Conservation (phyloP, 306 rosid species). For the Castanea sativa region DNA sequence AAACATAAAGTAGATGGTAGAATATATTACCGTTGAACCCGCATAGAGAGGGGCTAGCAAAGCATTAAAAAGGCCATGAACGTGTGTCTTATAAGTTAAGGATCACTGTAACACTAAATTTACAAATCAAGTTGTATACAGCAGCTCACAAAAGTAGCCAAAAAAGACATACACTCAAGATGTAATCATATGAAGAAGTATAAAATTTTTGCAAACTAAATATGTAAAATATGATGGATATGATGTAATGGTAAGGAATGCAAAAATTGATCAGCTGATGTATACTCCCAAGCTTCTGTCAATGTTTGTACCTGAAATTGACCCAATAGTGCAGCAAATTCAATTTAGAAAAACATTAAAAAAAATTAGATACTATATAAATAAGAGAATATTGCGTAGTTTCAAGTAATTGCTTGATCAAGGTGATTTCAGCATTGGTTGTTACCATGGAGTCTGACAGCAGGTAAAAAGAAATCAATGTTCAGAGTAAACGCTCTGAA, state of each 20-base stretch:
- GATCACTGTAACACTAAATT: constrained; percentile 32
- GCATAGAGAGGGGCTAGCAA: constrained; percentile 83
- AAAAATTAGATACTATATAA: neutral
- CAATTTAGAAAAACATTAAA: constrained; percentile 3
- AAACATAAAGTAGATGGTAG: neutral
- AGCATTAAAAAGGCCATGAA: constrained; percentile 95
- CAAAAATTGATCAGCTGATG: constrained; percentile 74
- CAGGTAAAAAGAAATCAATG: neutral
- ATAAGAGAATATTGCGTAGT: neutral
- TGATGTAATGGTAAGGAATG: constrained; percentile 92
- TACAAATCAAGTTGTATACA: constrained; percentile 14
- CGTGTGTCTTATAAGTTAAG: constrained; percentile 70
- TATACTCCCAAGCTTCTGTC: constrained; percentile 84
- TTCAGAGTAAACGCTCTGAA: neutral
- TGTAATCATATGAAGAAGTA: constrained; percentile 11
- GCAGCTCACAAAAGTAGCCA: constrained; percentile 22
- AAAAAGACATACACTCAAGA: constrained; percentile 2
- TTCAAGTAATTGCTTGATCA: neutral
- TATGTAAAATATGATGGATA: constrained; percentile 54
- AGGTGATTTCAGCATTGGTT: neutral
- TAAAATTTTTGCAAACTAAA: neutral
- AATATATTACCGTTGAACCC: constrained; percentile 73
- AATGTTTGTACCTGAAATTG: constrained; percentile 81
- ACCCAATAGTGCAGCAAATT: constrained; percentile 16
- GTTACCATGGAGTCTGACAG: neutral